A percentile compares a stretch with the other conserved stretches of the same genome.
Evolutionary conservation across 441 rosid species (phyloP).

Genomic region (Hura crepitans): DNA sequence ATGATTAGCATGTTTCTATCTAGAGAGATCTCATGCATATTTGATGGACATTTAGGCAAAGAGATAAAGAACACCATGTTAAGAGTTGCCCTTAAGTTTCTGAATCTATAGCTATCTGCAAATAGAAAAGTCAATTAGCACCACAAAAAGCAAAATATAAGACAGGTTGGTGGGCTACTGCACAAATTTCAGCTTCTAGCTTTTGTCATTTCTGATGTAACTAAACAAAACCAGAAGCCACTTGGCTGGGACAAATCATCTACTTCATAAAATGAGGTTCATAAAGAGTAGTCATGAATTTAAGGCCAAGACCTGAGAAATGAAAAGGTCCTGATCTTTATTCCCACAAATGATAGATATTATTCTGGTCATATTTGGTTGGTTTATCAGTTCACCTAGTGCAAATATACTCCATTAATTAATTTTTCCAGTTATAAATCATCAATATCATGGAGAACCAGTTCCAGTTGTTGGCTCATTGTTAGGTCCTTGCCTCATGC

Average conservation of each 20-base stretch:
- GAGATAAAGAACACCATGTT: not conserved
- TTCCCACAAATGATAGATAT: not conserved
- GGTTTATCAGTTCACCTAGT: not conserved
- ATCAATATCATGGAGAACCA: not conserved
- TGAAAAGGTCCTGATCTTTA: not conserved
- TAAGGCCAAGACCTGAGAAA: too few species aligned
- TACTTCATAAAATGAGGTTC: not conserved
- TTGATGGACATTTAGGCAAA: not conserved
- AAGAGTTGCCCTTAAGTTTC: not conserved
- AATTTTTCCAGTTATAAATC: not conserved
- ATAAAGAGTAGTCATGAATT: too few species aligned
- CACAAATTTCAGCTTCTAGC: not conserved
- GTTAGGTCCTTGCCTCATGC: not conserved
- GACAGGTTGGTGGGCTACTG: not conserved
- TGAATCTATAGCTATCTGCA: not conserved
- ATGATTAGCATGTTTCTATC: not conserved
- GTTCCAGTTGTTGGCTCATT: not conserved
- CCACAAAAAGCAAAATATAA: not conserved
- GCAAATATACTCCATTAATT: not conserved
- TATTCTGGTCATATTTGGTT: not conserved
- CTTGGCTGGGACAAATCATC: not conserved
- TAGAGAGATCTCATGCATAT: conserved; percentile 4
- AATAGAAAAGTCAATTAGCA: not conserved
- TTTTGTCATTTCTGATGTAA: not conserved
- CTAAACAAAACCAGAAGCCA: not conserved